phyloP scores from a whole-genome alignment of 257 asterid genomes.

The Henckelia pumila region DNA sequence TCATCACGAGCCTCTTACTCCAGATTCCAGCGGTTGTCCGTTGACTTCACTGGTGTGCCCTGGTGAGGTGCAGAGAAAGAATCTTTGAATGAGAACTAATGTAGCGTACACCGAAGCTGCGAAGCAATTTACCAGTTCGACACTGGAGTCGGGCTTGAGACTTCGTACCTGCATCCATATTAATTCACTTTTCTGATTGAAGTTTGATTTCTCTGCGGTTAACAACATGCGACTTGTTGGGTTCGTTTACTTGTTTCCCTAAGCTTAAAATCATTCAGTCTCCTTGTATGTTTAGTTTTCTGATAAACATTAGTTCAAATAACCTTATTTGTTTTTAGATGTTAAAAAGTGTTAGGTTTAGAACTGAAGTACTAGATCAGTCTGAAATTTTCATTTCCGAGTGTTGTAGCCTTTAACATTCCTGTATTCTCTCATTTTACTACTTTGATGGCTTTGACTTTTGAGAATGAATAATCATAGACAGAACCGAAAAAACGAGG shows the following conservation, averaged over 20 bases:
- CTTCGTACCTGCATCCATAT: conserved; percentile 34
- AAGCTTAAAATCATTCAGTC: conserved; percentile 10
- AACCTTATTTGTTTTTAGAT: conserved; percentile 19
- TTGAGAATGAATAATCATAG: too few relatives aligned
- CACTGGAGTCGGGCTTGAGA: conserved; percentile 49
- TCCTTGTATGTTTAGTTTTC: conserved; percentile 23
- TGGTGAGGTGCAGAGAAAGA: conserved; percentile 48
- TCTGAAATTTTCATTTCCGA: background rate
- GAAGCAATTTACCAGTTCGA: conserved; percentile 34
- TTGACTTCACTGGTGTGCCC: conserved; percentile 36
- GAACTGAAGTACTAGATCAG: background rate
- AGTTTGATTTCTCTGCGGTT: conserved; percentile 33
- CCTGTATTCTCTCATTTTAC: background rate
- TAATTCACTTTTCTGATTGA: conserved; percentile 35
- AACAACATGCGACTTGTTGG: conserved; percentile 22
- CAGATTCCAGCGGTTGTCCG: conserved; percentile 59
- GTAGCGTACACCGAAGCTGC: conserved; percentile 37
- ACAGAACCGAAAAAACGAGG: too few relatives aligned
- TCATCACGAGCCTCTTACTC: conserved; percentile 77
- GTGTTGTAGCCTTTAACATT: background rate
- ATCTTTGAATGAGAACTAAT: conserved; percentile 40
- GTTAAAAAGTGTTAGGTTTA: conserved; percentile 18
- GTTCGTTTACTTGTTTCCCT: background rate
- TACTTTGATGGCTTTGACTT: too few relatives aligned
- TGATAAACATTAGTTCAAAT: conserved; percentile 25